Conservation (phyloP, 1,139 yeast species). For the Saccharomyces hybrid region DNA sequence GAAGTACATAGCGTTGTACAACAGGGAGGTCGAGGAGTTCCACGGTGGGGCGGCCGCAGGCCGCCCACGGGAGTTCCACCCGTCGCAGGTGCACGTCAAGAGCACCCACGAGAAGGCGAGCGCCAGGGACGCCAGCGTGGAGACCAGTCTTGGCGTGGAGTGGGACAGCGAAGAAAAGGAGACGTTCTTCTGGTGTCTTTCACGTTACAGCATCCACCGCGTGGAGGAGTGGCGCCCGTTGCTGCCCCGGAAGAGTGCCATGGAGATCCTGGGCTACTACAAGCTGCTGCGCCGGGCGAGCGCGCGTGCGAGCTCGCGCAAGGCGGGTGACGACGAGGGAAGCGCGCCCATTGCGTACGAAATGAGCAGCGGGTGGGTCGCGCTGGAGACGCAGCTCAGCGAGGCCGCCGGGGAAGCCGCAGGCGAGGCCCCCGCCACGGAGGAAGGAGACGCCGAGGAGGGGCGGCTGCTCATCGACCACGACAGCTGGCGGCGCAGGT, state of each 20-base stretch:
- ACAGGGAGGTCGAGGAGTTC: not conserved
- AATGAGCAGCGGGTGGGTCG: constrained; percentile 25
- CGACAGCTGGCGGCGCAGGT: constrained; percentile 25
- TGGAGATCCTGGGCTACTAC: constrained; percentile 26
- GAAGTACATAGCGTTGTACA: not conserved
- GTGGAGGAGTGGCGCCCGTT: constrained; percentile 25
- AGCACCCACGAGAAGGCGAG: constrained; percentile 2
- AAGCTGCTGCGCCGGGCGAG: constrained; percentile 12
- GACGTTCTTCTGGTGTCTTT: constrained; percentile 24
- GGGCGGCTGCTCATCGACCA: constrained; percentile 10
- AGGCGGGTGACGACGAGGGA: constrained; percentile 8
- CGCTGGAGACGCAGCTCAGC: constrained; percentile 25
- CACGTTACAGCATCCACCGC: constrained; percentile 28
- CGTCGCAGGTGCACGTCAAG: not conserved
- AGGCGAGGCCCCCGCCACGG: not conserved
- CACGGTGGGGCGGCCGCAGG: not conserved
- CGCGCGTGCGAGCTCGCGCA: not conserved
- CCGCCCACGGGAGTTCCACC: not conserved
- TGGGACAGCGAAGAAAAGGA: constrained; percentile 29
- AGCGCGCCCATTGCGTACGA: constrained; percentile 29
- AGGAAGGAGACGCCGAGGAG: constrained; percentile 6
- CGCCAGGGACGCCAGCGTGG: not conserved
- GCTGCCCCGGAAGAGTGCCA: constrained; percentile 22
- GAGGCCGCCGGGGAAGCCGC: constrained; percentile 4
- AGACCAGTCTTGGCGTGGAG: constrained; percentile 16